phyloP scores from a whole-genome alignment of 345 rosid species.

The Limnanthes douglasii region DNA sequence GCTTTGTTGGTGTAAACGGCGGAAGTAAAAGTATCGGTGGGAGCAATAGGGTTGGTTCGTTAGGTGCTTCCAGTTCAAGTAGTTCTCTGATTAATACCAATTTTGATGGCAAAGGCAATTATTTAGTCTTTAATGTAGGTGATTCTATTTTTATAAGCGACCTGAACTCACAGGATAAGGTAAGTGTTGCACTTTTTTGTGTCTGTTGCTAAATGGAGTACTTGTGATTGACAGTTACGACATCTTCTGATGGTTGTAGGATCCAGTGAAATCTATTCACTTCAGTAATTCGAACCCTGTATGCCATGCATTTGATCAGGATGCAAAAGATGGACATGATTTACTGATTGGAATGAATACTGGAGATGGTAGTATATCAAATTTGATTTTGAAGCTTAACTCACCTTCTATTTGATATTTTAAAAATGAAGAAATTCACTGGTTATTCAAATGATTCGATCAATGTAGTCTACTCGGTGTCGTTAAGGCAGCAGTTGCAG shows the following conservation, averaged over 20 bases:
- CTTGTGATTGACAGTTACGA: slow-evolving; percentile 6
- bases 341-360: slow-evolving; percentile 82
- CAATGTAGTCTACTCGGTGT: slow-evolving; percentile 86
- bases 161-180: slow-evolving; percentile 98
- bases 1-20: slow-evolving; percentile 94
- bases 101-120: slow-evolving; percentile 96
- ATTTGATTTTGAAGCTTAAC: slow-evolving; percentile 7
- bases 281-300: slow-evolving; percentile 87
- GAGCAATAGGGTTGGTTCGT: slow-evolving; percentile 67
- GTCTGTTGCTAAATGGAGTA: neutral
- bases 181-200: slow-evolving; percentile 10
- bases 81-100: slow-evolving; percentile 46
- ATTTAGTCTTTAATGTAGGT: slow-evolving; percentile 89
- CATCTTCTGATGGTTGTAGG: slow-evolving; percentile 34
- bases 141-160: slow-evolving; percentile 91
- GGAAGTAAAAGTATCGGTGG: slow-evolving; percentile 62
- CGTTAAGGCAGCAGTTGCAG: slow-evolving; percentile 95
- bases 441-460: slow-evolving; percentile 12
- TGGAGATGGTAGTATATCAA: slow-evolving; percentile 68
- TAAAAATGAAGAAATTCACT: slow-evolving; percentile 12
- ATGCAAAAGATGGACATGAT: slow-evolving; percentile 98
- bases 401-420: slow-evolving; percentile 7
- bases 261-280: slow-evolving; percentile 94
- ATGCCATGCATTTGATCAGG: slow-evolving; percentile 91
- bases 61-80: slow-evolving; percentile 56